Evolutionary conservation across 139 green algal species (phyloP).

Genomic region (Bryopsis sp.): DNA sequence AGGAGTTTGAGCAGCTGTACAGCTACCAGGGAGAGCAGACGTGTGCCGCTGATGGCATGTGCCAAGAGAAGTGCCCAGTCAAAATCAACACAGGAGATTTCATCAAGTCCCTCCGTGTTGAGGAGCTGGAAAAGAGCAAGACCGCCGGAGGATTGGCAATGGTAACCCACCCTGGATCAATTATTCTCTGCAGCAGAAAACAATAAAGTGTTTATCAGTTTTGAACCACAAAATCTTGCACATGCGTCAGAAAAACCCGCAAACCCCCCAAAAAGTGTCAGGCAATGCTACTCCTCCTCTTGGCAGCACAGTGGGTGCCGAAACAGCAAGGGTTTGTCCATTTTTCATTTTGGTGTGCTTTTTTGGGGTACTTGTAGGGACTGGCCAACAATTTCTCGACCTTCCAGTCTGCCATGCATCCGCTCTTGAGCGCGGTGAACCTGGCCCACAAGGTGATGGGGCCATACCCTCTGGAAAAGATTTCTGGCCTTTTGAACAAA

Average conservation of each 20-base stretch:
- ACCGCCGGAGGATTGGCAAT: conserved; percentile 23
- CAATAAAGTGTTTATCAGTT: too few species aligned
- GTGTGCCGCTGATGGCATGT: conserved; percentile 95
- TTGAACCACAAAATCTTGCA: too few species aligned
- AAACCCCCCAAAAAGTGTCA: too few species aligned
- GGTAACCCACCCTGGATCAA: too few species aligned
- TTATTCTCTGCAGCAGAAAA: too few species aligned
- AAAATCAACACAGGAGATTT: conserved; percentile 97
- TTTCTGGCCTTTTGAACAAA: conserved; percentile 64
- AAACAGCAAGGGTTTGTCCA: too few species aligned
- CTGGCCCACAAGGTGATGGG: conserved; percentile 69
- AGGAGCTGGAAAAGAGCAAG: conserved; percentile 20
- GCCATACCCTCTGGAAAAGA: conserved; percentile 49
- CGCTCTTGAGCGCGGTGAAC: conserved; percentile 70
- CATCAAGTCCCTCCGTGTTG: conserved; percentile 56
- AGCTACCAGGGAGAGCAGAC: conserved; percentile 79
- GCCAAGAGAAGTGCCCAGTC: conserved; percentile 96
- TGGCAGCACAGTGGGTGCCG: too few species aligned
- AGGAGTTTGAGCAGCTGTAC: conserved; percentile 55
- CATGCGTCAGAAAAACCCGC: too few species aligned
- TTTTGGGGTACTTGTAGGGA: too few species aligned
- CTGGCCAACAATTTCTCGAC: conserved; percentile 75
- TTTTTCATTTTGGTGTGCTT: too few species aligned
- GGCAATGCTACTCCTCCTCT: too few species aligned
- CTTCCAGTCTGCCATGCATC: conserved; percentile 53